Conservation (phyloP, 2,329 filamentous ascomycete species). For the Colletotrichum aenigma region DNA sequence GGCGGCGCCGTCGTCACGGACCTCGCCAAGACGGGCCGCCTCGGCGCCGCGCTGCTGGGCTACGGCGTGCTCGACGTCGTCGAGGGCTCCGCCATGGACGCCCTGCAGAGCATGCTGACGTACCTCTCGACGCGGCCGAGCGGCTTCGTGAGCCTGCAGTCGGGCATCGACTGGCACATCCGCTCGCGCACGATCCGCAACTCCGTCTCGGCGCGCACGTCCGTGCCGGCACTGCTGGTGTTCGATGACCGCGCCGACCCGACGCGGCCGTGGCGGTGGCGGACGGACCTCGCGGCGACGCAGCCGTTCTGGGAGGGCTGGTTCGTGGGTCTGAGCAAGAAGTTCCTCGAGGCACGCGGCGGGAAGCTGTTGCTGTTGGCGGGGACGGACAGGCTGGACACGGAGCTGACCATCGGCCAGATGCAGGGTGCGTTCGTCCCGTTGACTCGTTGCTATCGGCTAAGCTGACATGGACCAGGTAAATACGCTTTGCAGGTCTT, state of each 20-base stretch:
- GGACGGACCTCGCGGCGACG: conserved; percentile 81
- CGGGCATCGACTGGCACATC: conserved; percentile 93
- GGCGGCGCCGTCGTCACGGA: conserved; percentile 92
- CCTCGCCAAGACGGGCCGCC: conserved; percentile 69
- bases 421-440: conserved; percentile 76
- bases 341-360: conserved; percentile 81
- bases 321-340: conserved; percentile 87
- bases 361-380: conserved; percentile 87
- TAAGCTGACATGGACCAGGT: conserved; percentile 46
- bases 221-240: conserved; percentile 79
- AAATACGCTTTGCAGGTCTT: conserved; percentile 97
- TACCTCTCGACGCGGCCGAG: conserved; percentile 84
- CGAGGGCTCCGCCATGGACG: conserved; percentile 94
- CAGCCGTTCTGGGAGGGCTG: conserved; percentile 94
- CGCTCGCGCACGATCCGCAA: conserved; percentile 88
- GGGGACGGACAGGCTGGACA: conserved; percentile 88
- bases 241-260: conserved; percentile 41
- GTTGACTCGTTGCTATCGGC: background rate
- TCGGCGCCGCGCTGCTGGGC: conserved; percentile 75
- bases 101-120: conserved; percentile 90
- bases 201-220: conserved; percentile 80
- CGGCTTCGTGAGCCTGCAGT: conserved; percentile 76
- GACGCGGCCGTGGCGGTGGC: conserved; percentile 75
- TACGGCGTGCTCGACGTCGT: conserved; percentile 95
- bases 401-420: conserved; percentile 91